phyloP scores from a whole-genome alignment of 768 basidiomycete genomes.

The Mycena epipterygia region DNA sequence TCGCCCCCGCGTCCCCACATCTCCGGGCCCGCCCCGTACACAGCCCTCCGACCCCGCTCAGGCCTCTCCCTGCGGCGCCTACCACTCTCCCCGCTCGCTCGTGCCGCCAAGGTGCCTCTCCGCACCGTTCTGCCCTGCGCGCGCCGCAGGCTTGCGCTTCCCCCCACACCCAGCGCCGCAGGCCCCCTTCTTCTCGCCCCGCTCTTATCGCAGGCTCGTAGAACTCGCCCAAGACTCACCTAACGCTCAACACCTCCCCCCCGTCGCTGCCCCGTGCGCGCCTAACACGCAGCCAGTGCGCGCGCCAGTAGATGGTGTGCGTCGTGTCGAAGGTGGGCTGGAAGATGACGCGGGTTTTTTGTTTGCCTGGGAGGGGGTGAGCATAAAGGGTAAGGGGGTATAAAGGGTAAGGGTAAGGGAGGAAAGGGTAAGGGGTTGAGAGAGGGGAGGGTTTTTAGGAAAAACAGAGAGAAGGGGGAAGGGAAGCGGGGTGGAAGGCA shows the following conservation, averaged over 20 bases:
- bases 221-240: constrained; percentile 51
- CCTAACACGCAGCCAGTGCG: constrained; percentile 86
- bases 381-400: neutral
- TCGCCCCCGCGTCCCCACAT: too few relatives aligned
- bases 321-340: constrained; percentile 91
- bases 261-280: constrained; percentile 62
- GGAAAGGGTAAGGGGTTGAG: neutral
- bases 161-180: too few relatives aligned
- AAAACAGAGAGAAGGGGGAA: neutral
- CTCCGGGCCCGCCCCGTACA: too few relatives aligned
- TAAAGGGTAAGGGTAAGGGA: constrained; percentile 34
- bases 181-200: too few relatives aligned
- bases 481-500: neutral
- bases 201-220: too few relatives aligned
- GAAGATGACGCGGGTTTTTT: constrained; percentile 87
- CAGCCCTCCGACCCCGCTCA: too few relatives aligned
- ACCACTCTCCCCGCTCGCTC: too few relatives aligned
- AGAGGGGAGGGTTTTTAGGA: neutral
- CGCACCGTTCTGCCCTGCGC: too few relatives aligned
- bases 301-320: constrained; percentile 89
- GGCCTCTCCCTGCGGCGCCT: too few relatives aligned
- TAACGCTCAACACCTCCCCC: constrained; percentile 83
- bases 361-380: constrained; percentile 67
- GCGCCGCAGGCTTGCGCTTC: too few relatives aligned
- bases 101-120: too few relatives aligned